Evolutionary conservation across 352 stramenopile species (phyloP), one percentile per base, ranked within the genome.

Genomic region (Pythium phragmitis): DNA sequence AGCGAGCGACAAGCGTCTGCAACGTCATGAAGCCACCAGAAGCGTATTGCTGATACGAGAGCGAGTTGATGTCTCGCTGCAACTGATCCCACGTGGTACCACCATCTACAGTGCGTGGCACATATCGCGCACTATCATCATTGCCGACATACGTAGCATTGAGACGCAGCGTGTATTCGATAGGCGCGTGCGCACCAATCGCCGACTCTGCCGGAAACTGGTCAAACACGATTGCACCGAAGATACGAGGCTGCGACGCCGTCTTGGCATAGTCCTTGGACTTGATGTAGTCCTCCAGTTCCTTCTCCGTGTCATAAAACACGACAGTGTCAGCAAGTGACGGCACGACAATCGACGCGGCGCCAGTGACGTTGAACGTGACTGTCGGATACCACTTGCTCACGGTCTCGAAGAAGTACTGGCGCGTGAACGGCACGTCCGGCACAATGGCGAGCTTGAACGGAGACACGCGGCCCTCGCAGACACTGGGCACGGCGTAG

Each of bases 401-500:
- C 47, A 89, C 72, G 6, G 73, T 72, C 41, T 73, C 48, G 34
- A 72, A 47, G 58, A 89, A 89, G 65, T 89, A 89, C 19, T 76
- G 57, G 41, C 75, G 68, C 36, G 80, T 88, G 57, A 87, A 89
- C 7, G 69, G 60, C 23, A 70, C 77, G 53, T 88, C 71, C 4
- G 80, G 78, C 0, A 47, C 71, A 49, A 89, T 85, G 2, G 41
- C 80, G 57, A 88, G 72, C 60, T 89, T 89, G 60, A 76, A 85
- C 0, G 81, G 81, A 49, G 76, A 70, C 8, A 88, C 73, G 16
- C 80, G 79, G 42, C 63, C 54, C 0, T 42, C 65, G 26, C 81
- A 88, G 30, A 60, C 72, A 0, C 17, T 57, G 0, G 77, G 77
- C 1, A 87, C 34, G 8, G 52, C 49, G 59, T 73, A 80, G 2